Evolutionary conservation across 208 protist genomes (phyloP).

Genomic region (Sergeia podlipaevii): DNA sequence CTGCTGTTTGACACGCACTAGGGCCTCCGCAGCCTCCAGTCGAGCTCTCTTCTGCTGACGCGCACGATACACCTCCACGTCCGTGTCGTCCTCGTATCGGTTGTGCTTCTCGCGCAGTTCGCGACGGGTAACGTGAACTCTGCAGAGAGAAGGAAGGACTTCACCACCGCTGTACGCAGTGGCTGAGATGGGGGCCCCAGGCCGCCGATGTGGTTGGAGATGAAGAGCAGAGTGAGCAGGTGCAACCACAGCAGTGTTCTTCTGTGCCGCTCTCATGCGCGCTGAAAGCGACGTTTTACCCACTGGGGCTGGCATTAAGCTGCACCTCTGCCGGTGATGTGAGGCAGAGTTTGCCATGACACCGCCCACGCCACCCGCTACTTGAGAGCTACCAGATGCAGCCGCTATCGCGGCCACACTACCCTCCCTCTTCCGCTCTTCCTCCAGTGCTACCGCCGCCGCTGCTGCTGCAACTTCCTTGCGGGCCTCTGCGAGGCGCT

Average conservation of each 20-base stretch:
- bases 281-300: not conserved
- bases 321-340: not conserved
- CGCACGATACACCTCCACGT: constrained; percentile 29
- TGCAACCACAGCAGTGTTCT: not conserved
- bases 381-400: not conserved
- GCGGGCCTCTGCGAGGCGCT: constrained; percentile 22
- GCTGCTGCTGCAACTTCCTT: constrained; percentile 5
- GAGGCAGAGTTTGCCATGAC: not conserved
- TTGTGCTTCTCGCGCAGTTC: constrained; percentile 47
- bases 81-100: constrained; percentile 69
- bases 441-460: not conserved
- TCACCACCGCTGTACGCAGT: constrained; percentile 57
- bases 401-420: not conserved
- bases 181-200: constrained; percentile 7
- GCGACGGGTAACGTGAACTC: constrained; percentile 53
- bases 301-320: not conserved
- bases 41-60: constrained; percentile 42
- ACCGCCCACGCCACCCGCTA: not conserved
- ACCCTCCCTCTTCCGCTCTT: not conserved
- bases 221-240: not conserved
- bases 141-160: constrained; percentile 54
- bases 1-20: constrained; percentile 11
- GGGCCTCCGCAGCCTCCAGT: constrained; percentile 36
- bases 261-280: not conserved
- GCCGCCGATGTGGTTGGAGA: not conserved